phyloP scores from a whole-genome alignment of 305 asterid species.

The Fraxinus sp. region DNA sequence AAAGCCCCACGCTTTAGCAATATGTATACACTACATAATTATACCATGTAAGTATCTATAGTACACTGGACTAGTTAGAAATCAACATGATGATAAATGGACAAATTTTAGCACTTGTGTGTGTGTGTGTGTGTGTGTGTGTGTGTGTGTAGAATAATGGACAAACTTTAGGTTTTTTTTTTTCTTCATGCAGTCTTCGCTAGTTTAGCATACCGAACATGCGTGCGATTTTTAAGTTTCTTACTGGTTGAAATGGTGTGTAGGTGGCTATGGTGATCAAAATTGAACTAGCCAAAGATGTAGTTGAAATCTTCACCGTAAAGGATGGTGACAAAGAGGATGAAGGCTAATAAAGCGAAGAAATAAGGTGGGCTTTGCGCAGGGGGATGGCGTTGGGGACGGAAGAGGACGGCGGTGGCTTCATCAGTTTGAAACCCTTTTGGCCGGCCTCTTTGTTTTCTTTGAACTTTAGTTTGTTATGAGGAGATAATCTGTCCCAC shows the following conservation, averaged over 20 bases:
- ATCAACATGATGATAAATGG: not conserved
- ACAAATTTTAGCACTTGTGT: not conserved
- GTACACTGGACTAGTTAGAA: not conserved
- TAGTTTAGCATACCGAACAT: not conserved
- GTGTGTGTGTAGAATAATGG: not conserved
- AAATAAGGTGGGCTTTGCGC: slow-evolving; percentile 63
- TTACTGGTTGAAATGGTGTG: slow-evolving; percentile 18
- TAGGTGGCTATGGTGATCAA: slow-evolving; percentile 19
- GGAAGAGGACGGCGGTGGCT: slow-evolving; percentile 48
- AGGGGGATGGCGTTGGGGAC: slow-evolving; percentile 33
- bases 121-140: not conserved
- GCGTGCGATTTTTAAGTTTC: not conserved
- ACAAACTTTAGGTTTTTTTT: not conserved
- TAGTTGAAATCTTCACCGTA: slow-evolving; percentile 48
- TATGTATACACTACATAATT: not conserved
- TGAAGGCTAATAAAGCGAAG: slow-evolving; percentile 59
- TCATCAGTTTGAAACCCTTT: slow-evolving; percentile 32
- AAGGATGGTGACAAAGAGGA: slow-evolving; percentile 58
- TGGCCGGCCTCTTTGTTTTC: not conserved
- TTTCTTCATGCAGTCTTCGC: not conserved
- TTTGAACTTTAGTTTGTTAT: not conserved
- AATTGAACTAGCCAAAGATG: slow-evolving; percentile 34
- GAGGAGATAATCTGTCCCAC: not conserved
- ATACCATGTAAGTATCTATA: no score
- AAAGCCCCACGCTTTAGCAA: not conserved